Percentiles rank a stretch among this genome's conserved stretches.
Conservation (phyloP, 352 stramenopile genomes). For the Phytophthora cryptogea region DNA sequence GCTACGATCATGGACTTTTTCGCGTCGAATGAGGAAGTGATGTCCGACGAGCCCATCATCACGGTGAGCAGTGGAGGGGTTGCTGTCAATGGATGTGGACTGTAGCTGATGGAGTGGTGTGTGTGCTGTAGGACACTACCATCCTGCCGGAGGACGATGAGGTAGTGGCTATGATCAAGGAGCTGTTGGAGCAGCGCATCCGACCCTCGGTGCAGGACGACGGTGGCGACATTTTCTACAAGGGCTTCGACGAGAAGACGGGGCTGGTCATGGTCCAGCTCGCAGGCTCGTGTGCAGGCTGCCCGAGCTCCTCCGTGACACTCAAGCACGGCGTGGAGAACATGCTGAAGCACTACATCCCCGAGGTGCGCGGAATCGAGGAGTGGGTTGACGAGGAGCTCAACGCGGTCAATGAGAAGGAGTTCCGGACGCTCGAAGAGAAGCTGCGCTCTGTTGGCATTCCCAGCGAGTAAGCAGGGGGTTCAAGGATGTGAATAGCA, state of each 20-base stretch:
- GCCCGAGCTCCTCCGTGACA: slow-evolving; percentile 97
- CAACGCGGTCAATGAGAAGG: slow-evolving; percentile 75
- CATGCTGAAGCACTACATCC: slow-evolving; percentile 99
- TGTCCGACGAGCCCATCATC: slow-evolving; percentile 87
- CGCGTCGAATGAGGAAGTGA: slow-evolving; percentile 83
- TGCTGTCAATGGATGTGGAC: neutral
- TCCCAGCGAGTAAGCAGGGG: slow-evolving; percentile 65
- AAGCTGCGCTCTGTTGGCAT: slow-evolving; percentile 84
- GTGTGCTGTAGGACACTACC: slow-evolving; percentile 70
- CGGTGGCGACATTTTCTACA: slow-evolving; percentile 99
- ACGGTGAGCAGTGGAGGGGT: slow-evolving; percentile 46
- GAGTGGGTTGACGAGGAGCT: slow-evolving; percentile 83
- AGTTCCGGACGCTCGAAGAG: slow-evolving; percentile 84
- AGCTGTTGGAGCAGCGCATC: slow-evolving; percentile 98
- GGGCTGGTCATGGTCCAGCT: slow-evolving; percentile 92
- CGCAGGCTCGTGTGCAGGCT: slow-evolving; percentile 97
- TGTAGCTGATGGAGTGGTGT: slow-evolving; percentile 2
- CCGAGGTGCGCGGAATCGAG: slow-evolving; percentile 93
- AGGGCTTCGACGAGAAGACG: slow-evolving; percentile 95
- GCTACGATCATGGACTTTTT: slow-evolving; percentile 99
- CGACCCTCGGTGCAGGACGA: slow-evolving; percentile 99
- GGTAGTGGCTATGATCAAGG: slow-evolving; percentile 99
- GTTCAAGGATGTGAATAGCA: slow-evolving; percentile 11
- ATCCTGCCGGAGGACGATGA: slow-evolving; percentile 98
- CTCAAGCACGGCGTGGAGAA: slow-evolving; percentile 99